Evolutionary conservation across 2,329 filamentous ascomycete genomes (phyloP), one percentile per base, ranked within the genome.

Genomic region (Colletotrichum sp.): DNA sequence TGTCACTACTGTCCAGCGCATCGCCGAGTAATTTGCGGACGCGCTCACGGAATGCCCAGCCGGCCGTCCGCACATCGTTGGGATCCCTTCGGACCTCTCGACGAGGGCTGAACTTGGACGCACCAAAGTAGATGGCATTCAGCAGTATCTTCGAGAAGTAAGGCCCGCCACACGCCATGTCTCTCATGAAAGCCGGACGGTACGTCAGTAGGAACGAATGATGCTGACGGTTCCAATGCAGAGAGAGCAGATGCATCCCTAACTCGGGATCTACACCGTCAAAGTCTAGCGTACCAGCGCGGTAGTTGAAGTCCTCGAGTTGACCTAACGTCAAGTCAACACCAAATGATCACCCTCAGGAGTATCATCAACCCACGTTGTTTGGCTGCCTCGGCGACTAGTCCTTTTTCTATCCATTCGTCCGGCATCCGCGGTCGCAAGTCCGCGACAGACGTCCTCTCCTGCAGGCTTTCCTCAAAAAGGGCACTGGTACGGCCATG

Each of bases 141-240:
- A 92, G 82, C 2, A 92, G 83, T 3, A 90, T 82, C 61, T 90
- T 87, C 1, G 90, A 91, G 75, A 90, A 92, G 78, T 91, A 91
- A 0, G 88, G 88, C 0, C 90, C 90, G 7, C 84, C 81, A 61
- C 86, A 86, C 62, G 89, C 89, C 89, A 90, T 88, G 77, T 88
- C 86, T 3, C 86, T 79, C 87, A 89, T 90, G 62, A 91, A 89
- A 0, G 85, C 86, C 1, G 89, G 87, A 0, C 90, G 86, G 78
- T 91, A 90, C 1, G 86, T 87, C 58, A 90, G 82, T 1, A 87
- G 77, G 69, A 85, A 84, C 7, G 87, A 85, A 68, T 88, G 85
- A 73, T 90, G 88, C 74, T 90, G 88, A 7, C 89, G 86, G 77
- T 88, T 90, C 87, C 88, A 90, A 69, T 90, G 87, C 1, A 91